Evolutionary conservation across 768 basidiomycete species (phyloP), one percentile per base, ranked within the genome.

Genomic region (Xanthoconium stramineum): DNA sequence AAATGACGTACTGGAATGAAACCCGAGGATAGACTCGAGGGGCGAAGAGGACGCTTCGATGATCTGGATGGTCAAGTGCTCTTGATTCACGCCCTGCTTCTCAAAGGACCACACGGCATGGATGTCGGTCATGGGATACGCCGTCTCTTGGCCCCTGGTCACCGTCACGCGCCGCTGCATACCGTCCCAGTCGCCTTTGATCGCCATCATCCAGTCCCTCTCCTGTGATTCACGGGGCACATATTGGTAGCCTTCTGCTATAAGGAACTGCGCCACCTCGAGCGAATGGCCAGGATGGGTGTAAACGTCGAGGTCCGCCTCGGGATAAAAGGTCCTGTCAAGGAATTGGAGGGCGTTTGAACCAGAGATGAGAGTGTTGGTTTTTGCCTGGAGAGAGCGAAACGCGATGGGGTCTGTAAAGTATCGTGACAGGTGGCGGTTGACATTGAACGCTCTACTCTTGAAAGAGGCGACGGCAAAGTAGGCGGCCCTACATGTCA

Each of bases 331-430:
- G 0, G 69, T 56, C 24, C 81, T 62, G 47, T 78, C 76, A 40
- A 84, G 71, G 59, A 82, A 81, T 48, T 84, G 82, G 3, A 83
- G 73, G 0, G 80, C 82, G 29, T 68, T 71, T 0, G 82, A 83
- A 11, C 83, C 83, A 5, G 83, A 83, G 19, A 84, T 76, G 24
- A 84, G 60, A 0, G 75, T 74, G 38, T 73, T 76, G 0, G 78
- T 80, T 15, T 53, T 60, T 0, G 71, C 73, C 61, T 80, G 80
- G 8, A 81, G 66, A 12, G 58, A 62, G 15, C 81, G 74, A 54
- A 83, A 83, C 5, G 64, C 63, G n/a, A 66, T n/a, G 6, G 73
- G 72, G 24, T 72, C 55, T 5, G 57, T 39, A 58, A 81, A 78
- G 52, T 70, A 79, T 8, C 66, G 65, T 6, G 58, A 62, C n/a